These are phyloP conservation scores for Tilletia indica DNA, from an alignment of 1,284 basidiomycete genomes.

Conservation along the genomic window DNA sequence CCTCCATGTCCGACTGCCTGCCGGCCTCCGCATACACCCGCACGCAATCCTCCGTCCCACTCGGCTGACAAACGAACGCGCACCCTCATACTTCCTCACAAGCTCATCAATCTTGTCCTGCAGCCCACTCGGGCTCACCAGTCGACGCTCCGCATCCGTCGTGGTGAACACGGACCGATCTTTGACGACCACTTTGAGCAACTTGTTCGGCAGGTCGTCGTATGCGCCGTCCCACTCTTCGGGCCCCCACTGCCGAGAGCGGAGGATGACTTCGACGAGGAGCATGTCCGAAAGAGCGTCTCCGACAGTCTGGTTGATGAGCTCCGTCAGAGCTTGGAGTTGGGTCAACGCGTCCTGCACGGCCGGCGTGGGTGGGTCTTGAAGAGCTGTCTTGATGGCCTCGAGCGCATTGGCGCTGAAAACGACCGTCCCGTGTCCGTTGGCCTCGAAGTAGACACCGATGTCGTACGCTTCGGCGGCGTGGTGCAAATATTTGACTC, in stretches of 20 bases:
- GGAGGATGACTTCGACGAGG: conserved; percentile 86
- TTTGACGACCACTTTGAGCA: conserved; percentile 90
- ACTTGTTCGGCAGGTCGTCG: conserved; percentile 87
- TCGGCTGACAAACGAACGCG: conserved; percentile 88
- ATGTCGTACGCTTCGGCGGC: conserved; percentile 90
- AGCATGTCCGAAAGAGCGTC: conserved; percentile 96
- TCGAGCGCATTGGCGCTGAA: conserved; percentile 67
- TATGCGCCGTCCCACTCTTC: conserved; percentile 91
- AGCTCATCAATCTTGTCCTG: conserved; percentile 85
- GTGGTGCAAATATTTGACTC: conserved; percentile 97
- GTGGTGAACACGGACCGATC: conserved; percentile 85
- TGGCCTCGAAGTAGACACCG: conserved; percentile 98
- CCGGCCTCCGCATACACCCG: conserved; percentile 94
- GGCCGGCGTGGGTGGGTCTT: conserved; percentile 74
- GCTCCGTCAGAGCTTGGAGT: conserved; percentile 65
- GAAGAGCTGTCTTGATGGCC: conserved; percentile 65
- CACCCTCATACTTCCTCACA: conserved; percentile 75
- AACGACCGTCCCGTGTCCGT: conserved; percentile 95
- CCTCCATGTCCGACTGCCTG: conserved; percentile 70
- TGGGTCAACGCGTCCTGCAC: conserved; percentile 64
- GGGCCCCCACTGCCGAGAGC: conserved; percentile 63
- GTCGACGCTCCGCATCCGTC: conserved; percentile 85
- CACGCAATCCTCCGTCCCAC: conserved; percentile 97
- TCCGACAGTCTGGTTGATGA: conserved; percentile 98
- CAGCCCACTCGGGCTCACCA: conserved; percentile 75